phyloP scores from a whole-genome alignment of 345 rosid genomes.

The Barbarea vulgaris region DNA sequence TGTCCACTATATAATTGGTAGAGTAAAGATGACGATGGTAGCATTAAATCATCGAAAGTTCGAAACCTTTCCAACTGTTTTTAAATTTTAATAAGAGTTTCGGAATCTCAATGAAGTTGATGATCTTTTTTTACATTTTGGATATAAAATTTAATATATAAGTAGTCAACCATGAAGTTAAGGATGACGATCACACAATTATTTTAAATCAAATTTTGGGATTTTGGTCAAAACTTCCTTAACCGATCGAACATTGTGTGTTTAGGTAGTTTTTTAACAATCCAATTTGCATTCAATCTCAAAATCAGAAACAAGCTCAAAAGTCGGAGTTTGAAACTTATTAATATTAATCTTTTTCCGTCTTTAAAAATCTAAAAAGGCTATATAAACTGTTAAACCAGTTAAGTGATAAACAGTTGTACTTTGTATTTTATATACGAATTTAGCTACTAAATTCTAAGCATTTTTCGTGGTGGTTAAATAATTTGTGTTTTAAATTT shows the following conservation, averaged over 20 bases:
- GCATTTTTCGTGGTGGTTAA: neutral
- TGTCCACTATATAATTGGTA: neutral
- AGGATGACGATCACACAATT: neutral
- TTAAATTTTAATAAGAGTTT: neutral
- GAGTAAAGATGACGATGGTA: neutral
- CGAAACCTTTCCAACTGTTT: neutral
- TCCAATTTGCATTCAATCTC: neutral
- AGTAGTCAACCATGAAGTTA: neutral
- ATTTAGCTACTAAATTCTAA: neutral
- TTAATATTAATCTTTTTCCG: neutral
- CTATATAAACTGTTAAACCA: neutral
- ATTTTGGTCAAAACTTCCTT: neutral
- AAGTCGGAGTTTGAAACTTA: neutral
- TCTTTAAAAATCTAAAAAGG: neutral
- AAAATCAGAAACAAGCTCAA: neutral
- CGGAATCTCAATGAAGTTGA: neutral
- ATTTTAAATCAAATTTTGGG: neutral
- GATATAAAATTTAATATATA: neutral
- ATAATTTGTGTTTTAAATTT: neutral
- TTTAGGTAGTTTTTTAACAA: neutral
- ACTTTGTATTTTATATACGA: too few relatives aligned
- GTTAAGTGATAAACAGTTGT: neutral
- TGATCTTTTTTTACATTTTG: neutral
- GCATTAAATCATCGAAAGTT: neutral
- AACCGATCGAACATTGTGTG: neutral